These are phyloP conservation scores for Candida fluviatilis DNA, from an alignment of 805 yeast species.

Conservation along the genomic window DNA sequence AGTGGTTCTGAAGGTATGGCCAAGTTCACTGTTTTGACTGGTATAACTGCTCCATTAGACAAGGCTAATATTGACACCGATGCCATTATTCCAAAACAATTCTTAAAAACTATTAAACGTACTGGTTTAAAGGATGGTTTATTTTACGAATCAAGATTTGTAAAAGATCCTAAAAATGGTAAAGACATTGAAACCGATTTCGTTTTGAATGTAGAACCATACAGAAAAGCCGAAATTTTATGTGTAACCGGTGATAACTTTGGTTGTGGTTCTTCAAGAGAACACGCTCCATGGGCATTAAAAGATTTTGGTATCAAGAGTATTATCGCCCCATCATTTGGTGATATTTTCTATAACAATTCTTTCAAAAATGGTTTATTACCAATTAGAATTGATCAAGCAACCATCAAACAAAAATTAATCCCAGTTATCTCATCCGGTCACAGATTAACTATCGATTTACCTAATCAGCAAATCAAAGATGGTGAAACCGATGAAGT, in stretches of 20 bases:
- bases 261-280: conserved; percentile 99
- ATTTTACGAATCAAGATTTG: conserved; percentile 85
- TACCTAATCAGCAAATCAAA: conserved; percentile 80
- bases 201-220: conserved; percentile 81
- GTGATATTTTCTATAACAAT: conserved; percentile 97
- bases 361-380: conserved; percentile 93
- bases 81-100: conserved; percentile 98
- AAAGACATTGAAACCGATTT: conserved; percentile 84
- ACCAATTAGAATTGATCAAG: conserved; percentile 87
- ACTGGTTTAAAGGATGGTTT: conserved; percentile 88
- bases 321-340: conserved; percentile 96
- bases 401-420: conserved; percentile 64
- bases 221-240: conserved; percentile 72
- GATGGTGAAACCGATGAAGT: conserved; percentile 58
- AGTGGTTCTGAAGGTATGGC: conserved; percentile 52
- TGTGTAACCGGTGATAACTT: conserved; percentile 95
- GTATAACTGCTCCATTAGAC: conserved; percentile 91
- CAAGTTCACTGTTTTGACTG: conserved; percentile 68
- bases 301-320: conserved; percentile 96
- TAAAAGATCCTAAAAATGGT: conserved; percentile 58
- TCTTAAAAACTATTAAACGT: conserved; percentile 94
- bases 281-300: conserved; percentile 99
- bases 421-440: conserved; percentile 80
- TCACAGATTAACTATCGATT: conserved; percentile 68
- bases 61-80: conserved; percentile 97